A percentile compares a stretch with the other conserved stretches of the same genome.
These are phyloP conservation scores for Millerago galiae DNA, from an alignment of 805 yeast genomes.

Conservation along the genomic window DNA sequence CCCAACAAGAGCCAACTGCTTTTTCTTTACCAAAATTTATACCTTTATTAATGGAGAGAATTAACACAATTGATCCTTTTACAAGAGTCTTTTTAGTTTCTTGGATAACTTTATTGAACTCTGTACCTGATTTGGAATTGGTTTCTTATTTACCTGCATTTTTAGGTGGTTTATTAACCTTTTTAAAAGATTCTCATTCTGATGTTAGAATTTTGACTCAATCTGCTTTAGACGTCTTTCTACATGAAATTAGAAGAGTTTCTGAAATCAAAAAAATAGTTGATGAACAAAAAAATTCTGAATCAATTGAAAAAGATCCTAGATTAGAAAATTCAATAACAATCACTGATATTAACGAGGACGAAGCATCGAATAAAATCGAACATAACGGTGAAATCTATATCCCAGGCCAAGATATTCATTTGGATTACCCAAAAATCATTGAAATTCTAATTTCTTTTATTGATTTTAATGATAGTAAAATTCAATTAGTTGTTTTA, in stretches of 20 bases:
- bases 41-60: constrained; percentile 85
- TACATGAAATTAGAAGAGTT: constrained; percentile 77
- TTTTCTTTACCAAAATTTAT: constrained; percentile 83
- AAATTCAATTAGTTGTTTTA: constrained; percentile 72
- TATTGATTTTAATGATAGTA: constrained; percentile 59
- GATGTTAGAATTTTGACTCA: constrained; percentile 87
- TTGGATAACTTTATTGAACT: constrained; percentile 89
- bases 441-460: constrained; percentile 79
- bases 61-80: constrained; percentile 87
- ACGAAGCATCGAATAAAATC: constrained; percentile 22
- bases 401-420: constrained; percentile 75
- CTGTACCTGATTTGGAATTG: constrained; percentile 86
- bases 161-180: constrained; percentile 74
- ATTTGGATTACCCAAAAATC: constrained; percentile 71
- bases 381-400: constrained; percentile 48
- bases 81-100: constrained; percentile 88
- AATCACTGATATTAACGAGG: constrained; percentile 14
- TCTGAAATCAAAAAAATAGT: constrained; percentile 57
- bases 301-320: constrained; percentile 12
- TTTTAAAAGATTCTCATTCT: constrained; percentile 73
- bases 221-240: constrained; percentile 62
- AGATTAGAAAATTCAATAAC: constrained; percentile 13
- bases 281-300: constrained; percentile 24
- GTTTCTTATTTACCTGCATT: constrained; percentile 85
- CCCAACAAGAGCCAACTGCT: constrained; percentile 58